These are phyloP conservation scores for Rhodosporidiobolus sp. DNA, from an alignment of 768 basidiomycete genomes.

Conservation along the genomic window DNA sequence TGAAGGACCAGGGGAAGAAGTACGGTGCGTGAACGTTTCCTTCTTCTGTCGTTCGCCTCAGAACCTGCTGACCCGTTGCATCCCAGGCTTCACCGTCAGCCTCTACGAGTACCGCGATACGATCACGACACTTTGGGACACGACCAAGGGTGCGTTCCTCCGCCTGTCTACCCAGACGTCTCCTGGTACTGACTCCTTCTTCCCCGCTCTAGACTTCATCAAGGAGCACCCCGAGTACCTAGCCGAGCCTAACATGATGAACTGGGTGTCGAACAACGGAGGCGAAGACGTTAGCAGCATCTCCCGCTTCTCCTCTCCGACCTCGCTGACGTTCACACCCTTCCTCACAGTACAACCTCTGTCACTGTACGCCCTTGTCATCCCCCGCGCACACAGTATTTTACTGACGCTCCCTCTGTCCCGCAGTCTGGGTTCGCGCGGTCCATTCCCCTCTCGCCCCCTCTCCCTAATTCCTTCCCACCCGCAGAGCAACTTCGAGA, in stretches of 20 bases:
- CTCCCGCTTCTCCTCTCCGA: background rate
- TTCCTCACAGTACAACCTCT: conserved; percentile 4
- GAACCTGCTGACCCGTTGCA: background rate
- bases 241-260: conserved; percentile 64
- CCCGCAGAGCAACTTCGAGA: conserved; percentile 90
- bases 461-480: conserved; percentile 55
- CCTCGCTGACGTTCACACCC: background rate
- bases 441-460: background rate
- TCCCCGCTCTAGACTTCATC: conserved; percentile 60
- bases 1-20: conserved; percentile 74
- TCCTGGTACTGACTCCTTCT: background rate
- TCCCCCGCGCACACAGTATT: too few relatives aligned
- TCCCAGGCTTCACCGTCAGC: conserved; percentile 50
- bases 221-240: conserved; percentile 62
- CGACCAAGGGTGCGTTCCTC: conserved; percentile 60
- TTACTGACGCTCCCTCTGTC: background rate
- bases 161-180: background rate
- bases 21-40: conserved; percentile 57
- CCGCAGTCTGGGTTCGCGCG: too few relatives aligned
- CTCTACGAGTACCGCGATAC: conserved; percentile 74
- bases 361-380: background rate
- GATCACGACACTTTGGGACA: conserved; percentile 74
- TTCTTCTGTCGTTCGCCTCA: background rate
- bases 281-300: conserved; percentile 59
- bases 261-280: conserved; percentile 70